Conservation (phyloP, 2,329 filamentous ascomycete genomes). For the Calonectria henricotiae region DNA sequence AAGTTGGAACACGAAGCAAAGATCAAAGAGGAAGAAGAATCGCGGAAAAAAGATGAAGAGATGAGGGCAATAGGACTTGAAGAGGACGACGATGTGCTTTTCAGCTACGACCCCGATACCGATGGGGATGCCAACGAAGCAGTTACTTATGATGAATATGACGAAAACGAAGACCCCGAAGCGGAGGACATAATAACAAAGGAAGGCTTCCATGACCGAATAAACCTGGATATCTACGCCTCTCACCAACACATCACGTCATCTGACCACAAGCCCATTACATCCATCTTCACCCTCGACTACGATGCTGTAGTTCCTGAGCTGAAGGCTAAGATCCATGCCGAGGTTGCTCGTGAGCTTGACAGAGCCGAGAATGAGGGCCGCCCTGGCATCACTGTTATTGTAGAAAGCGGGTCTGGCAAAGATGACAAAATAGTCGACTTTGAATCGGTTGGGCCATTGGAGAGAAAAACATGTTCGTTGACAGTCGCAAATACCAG, state of each 20-base stretch:
- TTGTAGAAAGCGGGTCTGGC: slow-evolving; percentile 75
- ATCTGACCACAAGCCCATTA: slow-evolving; percentile 95
- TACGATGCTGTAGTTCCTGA: slow-evolving; percentile 91
- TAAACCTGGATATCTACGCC: slow-evolving; percentile 79
- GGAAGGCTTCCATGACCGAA: slow-evolving; percentile 71
- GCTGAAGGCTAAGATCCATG: slow-evolving; percentile 86
- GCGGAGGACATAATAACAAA: slow-evolving; percentile 70
- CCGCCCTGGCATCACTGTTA: slow-evolving; percentile 85
- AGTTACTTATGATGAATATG: slow-evolving; percentile 69
- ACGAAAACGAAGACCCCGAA: slow-evolving; percentile 65
- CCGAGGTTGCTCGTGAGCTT: slow-evolving; percentile 89
- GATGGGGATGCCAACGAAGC: slow-evolving; percentile 74
- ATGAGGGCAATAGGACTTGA: slow-evolving; percentile 87
- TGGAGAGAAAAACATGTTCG: slow-evolving; percentile 75
- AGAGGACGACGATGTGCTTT: slow-evolving; percentile 87
- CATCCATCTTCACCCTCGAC: slow-evolving; percentile 85
- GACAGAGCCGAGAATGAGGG: slow-evolving; percentile 95
- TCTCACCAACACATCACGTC: slow-evolving; percentile 92
- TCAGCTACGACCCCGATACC: slow-evolving; percentile 89
- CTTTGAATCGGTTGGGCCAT: slow-evolving; percentile 83
- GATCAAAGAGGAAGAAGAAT: slow-evolving; percentile 75
- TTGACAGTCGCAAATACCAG: slow-evolving; percentile 95
- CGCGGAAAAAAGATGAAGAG: slow-evolving; percentile 83
- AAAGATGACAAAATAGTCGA: slow-evolving; percentile 75
- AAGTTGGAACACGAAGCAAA: slow-evolving; percentile 77